Base-by-base conservation (phyloP, 352 stramenopile species). In the Pilasporangium apinafurcum region DNA sequence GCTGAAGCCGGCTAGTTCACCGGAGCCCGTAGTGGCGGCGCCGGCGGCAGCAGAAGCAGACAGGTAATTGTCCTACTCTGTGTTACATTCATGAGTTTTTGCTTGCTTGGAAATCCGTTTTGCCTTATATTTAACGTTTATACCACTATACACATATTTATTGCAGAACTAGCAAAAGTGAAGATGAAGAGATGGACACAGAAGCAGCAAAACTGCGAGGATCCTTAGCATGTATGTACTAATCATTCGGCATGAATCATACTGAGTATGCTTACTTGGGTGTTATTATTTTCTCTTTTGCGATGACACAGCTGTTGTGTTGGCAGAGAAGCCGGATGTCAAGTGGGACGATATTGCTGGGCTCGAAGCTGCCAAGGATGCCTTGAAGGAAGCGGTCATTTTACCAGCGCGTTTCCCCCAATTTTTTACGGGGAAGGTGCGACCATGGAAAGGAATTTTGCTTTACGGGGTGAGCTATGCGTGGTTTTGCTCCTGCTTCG, bases 361-460 rank as follows among this genome's bases (percentile, higher is more conserved):
- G 32, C 64, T 99, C 20, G 94, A 98, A 36, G 71, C 74, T 28
- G 97, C 97, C 0, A 99, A 99, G 57, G 92, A 98, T 25, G 87
- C 92, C 14, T 59, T 99, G n/a, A 98, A 99, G 59, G 96, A 99
- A 60, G 96, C 95, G n/a, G 95, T 98, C 8, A 98, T 99, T 47
- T 65, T 99, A 26, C 96, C 96, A 18, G 79, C 82, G 5, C 72
- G 83, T 14, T 99, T 99, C 59, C 96, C 96, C 16, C 94, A 99
- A 65, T 72, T 99, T 3, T 99, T 99, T 65, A 97, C 86, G 9
- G 83, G 84, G 2, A 94, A 92, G 49, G 77, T 78, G 2, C 66
- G 77, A 47, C 92, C 93, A 3, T 98, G 94, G 84, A 96, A 97
- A 61, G 95, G 96, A 14, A 99, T 99, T 64, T 61, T 99, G 37